Evolutionary conservation across 192 early-diverging fungal species (phyloP).

Genomic region (Coemansia sp.): DNA sequence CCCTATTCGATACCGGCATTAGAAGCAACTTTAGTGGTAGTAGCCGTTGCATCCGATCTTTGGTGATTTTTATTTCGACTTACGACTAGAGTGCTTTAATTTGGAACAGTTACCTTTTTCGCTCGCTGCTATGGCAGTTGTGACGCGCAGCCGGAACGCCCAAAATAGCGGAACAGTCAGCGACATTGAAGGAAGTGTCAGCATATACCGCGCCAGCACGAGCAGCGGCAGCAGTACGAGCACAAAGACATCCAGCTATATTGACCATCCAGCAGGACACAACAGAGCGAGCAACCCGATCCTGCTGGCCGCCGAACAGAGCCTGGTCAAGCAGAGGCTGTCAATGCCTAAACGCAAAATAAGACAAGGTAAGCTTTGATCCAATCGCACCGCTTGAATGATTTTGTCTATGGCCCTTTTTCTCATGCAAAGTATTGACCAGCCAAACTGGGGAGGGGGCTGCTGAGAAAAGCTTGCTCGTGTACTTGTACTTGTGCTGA

Average conservation of each 20-base stretch:
- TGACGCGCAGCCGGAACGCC: conserved; percentile 36
- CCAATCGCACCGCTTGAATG: neutral
- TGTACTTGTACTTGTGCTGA: neutral
- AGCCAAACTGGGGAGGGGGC: too few species aligned
- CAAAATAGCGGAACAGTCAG: neutral
- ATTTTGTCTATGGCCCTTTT: neutral
- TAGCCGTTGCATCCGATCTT: too few species aligned
- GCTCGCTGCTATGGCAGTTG: conserved; percentile 30
- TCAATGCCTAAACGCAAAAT: conserved; percentile 37
- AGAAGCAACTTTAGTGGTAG: too few species aligned
- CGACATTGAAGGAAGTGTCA: neutral
- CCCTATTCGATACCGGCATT: too few species aligned
- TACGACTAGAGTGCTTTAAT: neutral
- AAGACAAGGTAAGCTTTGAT: conserved; percentile 30
- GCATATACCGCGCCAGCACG: neutral
- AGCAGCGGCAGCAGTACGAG: conserved; percentile 5
- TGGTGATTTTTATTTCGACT: neutral
- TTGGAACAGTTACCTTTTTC: neutral
- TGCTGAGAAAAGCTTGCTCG: neutral
- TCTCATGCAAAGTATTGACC: neutral
- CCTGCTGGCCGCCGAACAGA: neutral
- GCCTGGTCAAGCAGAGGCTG: conserved; percentile 5
- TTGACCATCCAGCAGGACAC: conserved; percentile 6
- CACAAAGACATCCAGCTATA: conserved; percentile 5
- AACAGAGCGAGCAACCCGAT: neutral